Conservation (phyloP, 2,329 filamentous ascomycete species). For the Tolypocladium sp. region DNA sequence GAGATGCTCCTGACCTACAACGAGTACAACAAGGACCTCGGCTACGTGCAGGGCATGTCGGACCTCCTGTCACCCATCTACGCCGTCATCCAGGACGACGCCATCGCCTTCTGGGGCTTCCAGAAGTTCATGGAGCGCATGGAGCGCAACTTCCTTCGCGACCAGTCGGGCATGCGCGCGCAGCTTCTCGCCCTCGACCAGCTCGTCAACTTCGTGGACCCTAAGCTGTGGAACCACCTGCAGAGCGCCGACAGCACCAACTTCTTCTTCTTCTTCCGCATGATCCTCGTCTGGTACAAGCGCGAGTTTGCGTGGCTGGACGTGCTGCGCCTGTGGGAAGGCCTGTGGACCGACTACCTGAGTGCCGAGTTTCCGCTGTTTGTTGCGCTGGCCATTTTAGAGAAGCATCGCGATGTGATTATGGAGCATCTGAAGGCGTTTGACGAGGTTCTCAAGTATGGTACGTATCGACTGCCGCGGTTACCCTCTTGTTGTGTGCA, state of each 20-base stretch:
- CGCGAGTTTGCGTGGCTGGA: constrained; percentile 89
- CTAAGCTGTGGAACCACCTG: constrained; percentile 83
- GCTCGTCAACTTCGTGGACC: constrained; percentile 93
- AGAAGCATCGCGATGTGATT: constrained; percentile 93
- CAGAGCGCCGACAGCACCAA: constrained; percentile 90
- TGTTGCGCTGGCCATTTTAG: constrained; percentile 83
- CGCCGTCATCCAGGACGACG: constrained; percentile 94
- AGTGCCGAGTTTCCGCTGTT: constrained; percentile 92
- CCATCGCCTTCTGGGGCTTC: constrained; percentile 94
- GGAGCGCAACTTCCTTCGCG: constrained; percentile 92
- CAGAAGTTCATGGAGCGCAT: constrained; percentile 95
- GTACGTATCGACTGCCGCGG: constrained; percentile 38
- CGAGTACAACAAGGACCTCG: constrained; percentile 90
- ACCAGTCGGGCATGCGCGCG: constrained; percentile 91
- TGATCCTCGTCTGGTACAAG: constrained; percentile 98
- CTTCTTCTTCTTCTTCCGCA: constrained; percentile 99
- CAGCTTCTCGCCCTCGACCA: constrained; percentile 90
- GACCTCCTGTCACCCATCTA: constrained; percentile 94
- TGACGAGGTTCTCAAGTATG: constrained; percentile 94
- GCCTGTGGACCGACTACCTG: constrained; percentile 85
- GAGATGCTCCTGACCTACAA: constrained; percentile 99
- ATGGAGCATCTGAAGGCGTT: constrained; percentile 92
- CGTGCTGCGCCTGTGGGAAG: constrained; percentile 82
- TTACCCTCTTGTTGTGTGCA: not conserved
- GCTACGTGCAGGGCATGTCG: constrained; percentile 98